These are phyloP conservation scores for Gastrolobium bilobum DNA, from an alignment of 306 rosid species.

Conservation along the genomic window DNA sequence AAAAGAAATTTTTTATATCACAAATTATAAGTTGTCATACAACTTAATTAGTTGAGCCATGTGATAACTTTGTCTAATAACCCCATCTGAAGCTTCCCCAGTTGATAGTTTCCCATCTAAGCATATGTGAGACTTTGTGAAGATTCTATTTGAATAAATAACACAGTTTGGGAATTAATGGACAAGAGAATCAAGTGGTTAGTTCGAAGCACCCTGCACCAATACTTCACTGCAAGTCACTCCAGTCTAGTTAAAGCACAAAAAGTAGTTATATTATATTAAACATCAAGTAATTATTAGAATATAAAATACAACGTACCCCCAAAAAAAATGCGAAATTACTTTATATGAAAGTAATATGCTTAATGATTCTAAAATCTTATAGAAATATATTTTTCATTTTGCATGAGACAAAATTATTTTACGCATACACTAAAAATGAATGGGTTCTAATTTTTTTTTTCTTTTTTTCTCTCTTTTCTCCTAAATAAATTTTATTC, in stretches of 20 bases:
- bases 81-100: slow-evolving; percentile 6
- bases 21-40: neutral
- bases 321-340: neutral
- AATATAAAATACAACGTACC: neutral
- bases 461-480: too few species aligned
- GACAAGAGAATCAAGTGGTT: neutral
- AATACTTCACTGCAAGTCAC: slow-evolving; percentile 8
- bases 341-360: neutral
- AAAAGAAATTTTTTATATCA: neutral
- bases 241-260: slow-evolving; percentile 14
- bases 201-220: neutral
- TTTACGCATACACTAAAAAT: too few species aligned
- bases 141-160: slow-evolving; percentile 1
- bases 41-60: neutral
- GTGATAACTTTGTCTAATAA: neutral
- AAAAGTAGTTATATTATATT: slow-evolving; percentile 15
- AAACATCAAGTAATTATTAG: neutral
- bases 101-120: neutral
- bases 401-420: too few species aligned
- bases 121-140: neutral
- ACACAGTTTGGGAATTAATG: neutral
- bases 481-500: too few species aligned
- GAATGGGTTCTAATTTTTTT: too few species aligned
- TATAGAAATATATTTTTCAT: neutral
- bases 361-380: neutral